A percentile compares a stretch with the other conserved stretches of the same genome.
Conservation (phyloP, 169 alveolate genomes). For the Cryptosporidium sp. region DNA sequence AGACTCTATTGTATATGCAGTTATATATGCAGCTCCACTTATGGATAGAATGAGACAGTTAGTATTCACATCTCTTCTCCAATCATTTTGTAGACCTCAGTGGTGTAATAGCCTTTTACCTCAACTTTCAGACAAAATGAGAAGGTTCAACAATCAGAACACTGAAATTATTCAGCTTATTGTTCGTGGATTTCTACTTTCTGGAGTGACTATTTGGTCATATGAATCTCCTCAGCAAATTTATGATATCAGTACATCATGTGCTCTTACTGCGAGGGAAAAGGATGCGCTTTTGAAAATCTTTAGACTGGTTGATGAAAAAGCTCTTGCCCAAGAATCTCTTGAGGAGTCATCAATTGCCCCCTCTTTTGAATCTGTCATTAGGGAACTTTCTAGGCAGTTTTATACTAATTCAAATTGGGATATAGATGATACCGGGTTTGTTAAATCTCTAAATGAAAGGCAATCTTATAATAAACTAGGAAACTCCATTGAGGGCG, state of each 20-base stretch:
- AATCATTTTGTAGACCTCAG: constrained; percentile 64
- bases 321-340: constrained; percentile 46
- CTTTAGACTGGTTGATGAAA: constrained; percentile 61
- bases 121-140: constrained; percentile 58
- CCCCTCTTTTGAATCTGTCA: constrained; percentile 72
- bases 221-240: constrained; percentile 65
- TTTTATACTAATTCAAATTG: constrained; percentile 55
- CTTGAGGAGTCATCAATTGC: constrained; percentile 50
- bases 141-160: constrained; percentile 54
- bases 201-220: constrained; percentile 74
- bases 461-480: constrained; percentile 50
- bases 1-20: constrained; percentile 67
- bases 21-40: constrained; percentile 61
- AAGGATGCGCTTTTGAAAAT: constrained; percentile 39
- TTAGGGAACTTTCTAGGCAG: constrained; percentile 54
- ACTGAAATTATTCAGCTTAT: constrained; percentile 36
- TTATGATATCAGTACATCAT: constrained; percentile 48
- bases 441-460: constrained; percentile 25
- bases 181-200: constrained; percentile 42
- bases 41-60: constrained; percentile 76
- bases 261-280: constrained; percentile 60
- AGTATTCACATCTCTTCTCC: constrained; percentile 60
- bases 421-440: constrained; percentile 73
- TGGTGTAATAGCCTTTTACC: constrained; percentile 44
- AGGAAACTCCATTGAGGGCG: constrained; percentile 65